Percentiles rank a stretch among this genome's conserved stretches.
Evolutionary conservation across 805 yeast species (phyloP).

Genomic region (Pichia californica): DNA sequence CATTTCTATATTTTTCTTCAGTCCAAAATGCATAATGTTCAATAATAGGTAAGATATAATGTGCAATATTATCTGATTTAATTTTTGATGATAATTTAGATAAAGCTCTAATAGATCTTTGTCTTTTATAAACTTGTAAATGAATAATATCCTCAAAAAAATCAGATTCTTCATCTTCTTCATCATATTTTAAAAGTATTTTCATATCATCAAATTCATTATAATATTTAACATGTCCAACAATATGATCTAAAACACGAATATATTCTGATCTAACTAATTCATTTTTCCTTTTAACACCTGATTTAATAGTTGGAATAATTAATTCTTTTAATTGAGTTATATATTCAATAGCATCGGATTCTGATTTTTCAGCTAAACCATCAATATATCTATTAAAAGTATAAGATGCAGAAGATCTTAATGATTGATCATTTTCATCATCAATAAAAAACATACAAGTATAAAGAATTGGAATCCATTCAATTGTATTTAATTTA

Average conservation of each 20-base stretch:
- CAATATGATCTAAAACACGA: slow-evolving; percentile 56
- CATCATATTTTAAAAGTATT: slow-evolving; percentile 49
- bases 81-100: slow-evolving; percentile 41
- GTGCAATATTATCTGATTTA: slow-evolving; percentile 57
- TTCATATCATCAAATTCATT: slow-evolving; percentile 60
- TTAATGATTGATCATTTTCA: slow-evolving; percentile 69
- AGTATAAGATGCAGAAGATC: slow-evolving; percentile 67
- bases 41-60: slow-evolving; percentile 75
- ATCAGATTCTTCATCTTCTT: slow-evolving; percentile 77
- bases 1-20: slow-evolving; percentile 52
- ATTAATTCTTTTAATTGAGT: slow-evolving; percentile 45
- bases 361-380: slow-evolving; percentile 29
- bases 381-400: slow-evolving; percentile 62
- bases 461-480: slow-evolving; percentile 74
- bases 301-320: slow-evolving; percentile 60
- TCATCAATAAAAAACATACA: slow-evolving; percentile 68
- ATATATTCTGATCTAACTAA: slow-evolving; percentile 68
- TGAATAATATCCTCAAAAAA: slow-evolving; percentile 57
- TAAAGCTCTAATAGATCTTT: slow-evolving; percentile 69
- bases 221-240: slow-evolving; percentile 37
- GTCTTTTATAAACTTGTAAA: slow-evolving; percentile 80
- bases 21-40: slow-evolving; percentile 67
- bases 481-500: slow-evolving; percentile 46
- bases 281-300: slow-evolving; percentile 57
- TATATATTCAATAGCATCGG: slow-evolving; percentile 26